phyloP scores from a whole-genome alignment of 2,329 filamentous ascomycete species.

The Cladosporium sp. region DNA sequence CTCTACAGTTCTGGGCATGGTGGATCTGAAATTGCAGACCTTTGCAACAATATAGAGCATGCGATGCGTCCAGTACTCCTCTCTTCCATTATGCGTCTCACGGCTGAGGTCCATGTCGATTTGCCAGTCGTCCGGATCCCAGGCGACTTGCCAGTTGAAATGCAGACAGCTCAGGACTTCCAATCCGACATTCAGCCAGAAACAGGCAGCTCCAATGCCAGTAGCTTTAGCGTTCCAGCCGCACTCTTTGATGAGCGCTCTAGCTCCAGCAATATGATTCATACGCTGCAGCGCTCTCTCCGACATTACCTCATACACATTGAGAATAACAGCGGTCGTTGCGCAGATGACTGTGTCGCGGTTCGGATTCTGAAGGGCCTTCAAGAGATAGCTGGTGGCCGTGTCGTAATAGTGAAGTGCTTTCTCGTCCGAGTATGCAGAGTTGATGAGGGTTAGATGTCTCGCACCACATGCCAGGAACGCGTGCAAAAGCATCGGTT shows the following conservation, averaged over 20 bases:
- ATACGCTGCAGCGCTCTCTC: constrained; percentile 74
- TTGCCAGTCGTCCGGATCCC: constrained; percentile 88
- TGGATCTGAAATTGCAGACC: constrained; percentile 77
- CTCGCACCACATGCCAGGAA: constrained; percentile 84
- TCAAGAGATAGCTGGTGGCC: constrained; percentile 72
- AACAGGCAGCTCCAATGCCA: constrained; percentile 81
- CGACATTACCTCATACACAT: constrained; percentile 91
- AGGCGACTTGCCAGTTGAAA: constrained; percentile 80
- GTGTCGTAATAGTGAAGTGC: constrained; percentile 80
- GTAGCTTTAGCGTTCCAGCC: constrained; percentile 76
- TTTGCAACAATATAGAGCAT: constrained; percentile 88
- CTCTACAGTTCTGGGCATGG: constrained; percentile 59
- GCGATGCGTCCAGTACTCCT: constrained; percentile 83
- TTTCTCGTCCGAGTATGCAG: constrained; percentile 69
- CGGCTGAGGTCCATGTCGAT: constrained; percentile 70
- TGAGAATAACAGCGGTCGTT: constrained; percentile 79
- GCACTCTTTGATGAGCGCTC: constrained; percentile 83
- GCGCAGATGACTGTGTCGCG: constrained; percentile 81
- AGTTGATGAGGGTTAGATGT: constrained; percentile 69
- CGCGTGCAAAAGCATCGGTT: constrained; percentile 85
- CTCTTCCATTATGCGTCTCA: constrained; percentile 56
- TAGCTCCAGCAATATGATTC: constrained; percentile 81
- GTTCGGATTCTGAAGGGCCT: constrained; percentile 76
- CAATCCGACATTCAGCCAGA: constrained; percentile 90
- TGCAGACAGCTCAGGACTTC: constrained; percentile 85